Base-by-base conservation (phyloP, 1,284 basidiomycete genomes). In the Stygiomarasmius scandens region DNA sequence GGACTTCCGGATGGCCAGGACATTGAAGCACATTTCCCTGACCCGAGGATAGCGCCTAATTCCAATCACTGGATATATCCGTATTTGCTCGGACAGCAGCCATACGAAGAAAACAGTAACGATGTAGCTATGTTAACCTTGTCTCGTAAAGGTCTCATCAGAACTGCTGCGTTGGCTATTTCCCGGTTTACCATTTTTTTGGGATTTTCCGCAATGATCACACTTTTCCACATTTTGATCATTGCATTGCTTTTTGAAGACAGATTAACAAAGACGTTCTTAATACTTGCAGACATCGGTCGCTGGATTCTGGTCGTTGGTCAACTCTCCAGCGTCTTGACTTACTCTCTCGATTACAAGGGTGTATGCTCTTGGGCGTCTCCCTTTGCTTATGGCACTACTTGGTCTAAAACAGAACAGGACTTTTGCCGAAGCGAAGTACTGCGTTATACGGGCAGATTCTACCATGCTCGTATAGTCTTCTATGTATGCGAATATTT, bases 281-380 rank as follows among this genome's bases (percentile, higher is more conserved):
- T 56, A 3, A 56, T 56, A 2, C 14, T 56, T 25, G 55, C 47
- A 2, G 49, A 56, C 23, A 52, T 56, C 38, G 55, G 55, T n/a
- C 55, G 49, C 14, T 56, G 55, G 55, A 6, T 51, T 4, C 34
- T 56, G 16, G 55, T 56, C 14, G 49, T 56, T n/a, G 49, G 54
- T 14, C 54, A 56, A 24, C 22, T 50, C 5, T 34, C 54, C 14
- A 56, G 54, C 32, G 29, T 56, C 41, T 12, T 56, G 47, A 56
- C 54, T 27, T 56, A 56, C 27, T 56, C 54, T 24, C 54, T 56
- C 32, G 49, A 56, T 36, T 56, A 51, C 36, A 56, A 56, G 44
- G 54, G 54, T 14, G 48, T 56, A n/a, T 56, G 48, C 27, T 32
- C 54, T 5, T 56, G 54, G 54, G 54, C 54, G 16, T 32, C 54